phyloP scores from a whole-genome alignment of 129 eudicot species.

The Escallonia herrerae region DNA sequence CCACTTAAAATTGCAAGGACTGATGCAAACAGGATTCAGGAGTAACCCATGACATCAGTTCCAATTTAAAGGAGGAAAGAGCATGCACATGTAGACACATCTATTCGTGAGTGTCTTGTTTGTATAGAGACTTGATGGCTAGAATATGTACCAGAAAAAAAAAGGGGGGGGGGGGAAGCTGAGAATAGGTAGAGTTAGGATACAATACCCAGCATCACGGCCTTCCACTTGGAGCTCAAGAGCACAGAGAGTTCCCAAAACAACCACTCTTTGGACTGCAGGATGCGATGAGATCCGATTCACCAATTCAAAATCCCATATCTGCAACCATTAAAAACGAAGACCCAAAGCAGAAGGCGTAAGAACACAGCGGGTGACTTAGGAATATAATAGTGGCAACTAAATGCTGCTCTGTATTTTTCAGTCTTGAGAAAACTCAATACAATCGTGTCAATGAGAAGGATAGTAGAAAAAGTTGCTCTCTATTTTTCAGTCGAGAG shows the following conservation, averaged over 20 bases:
- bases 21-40: too few relatives aligned
- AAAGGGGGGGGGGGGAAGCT: too few relatives aligned
- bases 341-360: background rate
- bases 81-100: background rate
- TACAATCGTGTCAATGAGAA: too few relatives aligned
- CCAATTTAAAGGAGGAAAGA: background rate
- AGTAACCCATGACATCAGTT: background rate
- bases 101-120: too few relatives aligned
- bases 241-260: conserved; percentile 84
- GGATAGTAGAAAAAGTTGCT: too few relatives aligned
- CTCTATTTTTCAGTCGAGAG: too few relatives aligned
- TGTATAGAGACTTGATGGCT: background rate
- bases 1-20: too few relatives aligned
- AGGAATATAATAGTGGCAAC: background rate
- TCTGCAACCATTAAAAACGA: conserved; percentile 31
- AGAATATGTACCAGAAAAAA: background rate
- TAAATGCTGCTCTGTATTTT: too few relatives aligned
- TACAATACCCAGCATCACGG: conserved; percentile 58
- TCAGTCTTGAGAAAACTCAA: too few relatives aligned
- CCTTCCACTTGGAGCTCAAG: conserved; percentile 77
- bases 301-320: conserved; percentile 77
- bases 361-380: background rate
- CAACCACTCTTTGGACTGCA: conserved; percentile 60
- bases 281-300: conserved; percentile 61
- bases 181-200: too few relatives aligned